Evolutionary conservation across 768 basidiomycete genomes (phyloP), one percentile per base, ranked within the genome.

Genomic region (Trametes cingulata): DNA sequence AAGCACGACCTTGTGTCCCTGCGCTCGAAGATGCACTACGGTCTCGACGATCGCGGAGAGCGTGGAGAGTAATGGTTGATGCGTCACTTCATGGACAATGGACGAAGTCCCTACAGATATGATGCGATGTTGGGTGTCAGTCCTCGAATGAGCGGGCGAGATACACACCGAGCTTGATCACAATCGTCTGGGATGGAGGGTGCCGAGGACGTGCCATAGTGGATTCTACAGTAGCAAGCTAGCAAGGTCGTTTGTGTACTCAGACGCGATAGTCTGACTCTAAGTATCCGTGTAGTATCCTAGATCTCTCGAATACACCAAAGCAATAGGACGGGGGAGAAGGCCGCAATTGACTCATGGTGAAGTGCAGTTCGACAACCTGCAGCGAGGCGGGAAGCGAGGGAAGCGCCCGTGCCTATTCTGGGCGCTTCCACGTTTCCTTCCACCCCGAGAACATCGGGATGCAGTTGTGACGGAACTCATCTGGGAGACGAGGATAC

Each of bases 21-120:
- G 78, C 6, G 79, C 76, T 47, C 87, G 84, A 15, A 99, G 82
- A 35, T 85, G 75, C 15, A 93, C 81, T 14, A 94, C 93, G 0
- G 93, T 93, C 74, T 99, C 96, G 33, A 95, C 95, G 45, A 98
- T 80, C 0, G 92, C 86, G 0, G 96, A 97, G 27, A 99, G 82
- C 3, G 90, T 91, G 3, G 95, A 92, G 1, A 99, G 81, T 20
- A 97, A 80, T 0, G 96, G 95, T 66, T 94, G 87, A 68, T 96
- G 93, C 0, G 96, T 96, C 52, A 83, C 86, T 73, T 97, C 92
- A 74, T 95, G 92, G 8, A 98, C 91, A 73, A 99, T 98, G 9
- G 95, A 98, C 0, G 97, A 96, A 1, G 95, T 94, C 56, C 97
- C 95, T 93, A 61, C 22, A 29, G 13, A 46, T 17, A 22, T 51